Evolutionary conservation across 495 filamentous ascomycete genomes (phyloP).

Genomic region (Sordaria brevicollis): DNA sequence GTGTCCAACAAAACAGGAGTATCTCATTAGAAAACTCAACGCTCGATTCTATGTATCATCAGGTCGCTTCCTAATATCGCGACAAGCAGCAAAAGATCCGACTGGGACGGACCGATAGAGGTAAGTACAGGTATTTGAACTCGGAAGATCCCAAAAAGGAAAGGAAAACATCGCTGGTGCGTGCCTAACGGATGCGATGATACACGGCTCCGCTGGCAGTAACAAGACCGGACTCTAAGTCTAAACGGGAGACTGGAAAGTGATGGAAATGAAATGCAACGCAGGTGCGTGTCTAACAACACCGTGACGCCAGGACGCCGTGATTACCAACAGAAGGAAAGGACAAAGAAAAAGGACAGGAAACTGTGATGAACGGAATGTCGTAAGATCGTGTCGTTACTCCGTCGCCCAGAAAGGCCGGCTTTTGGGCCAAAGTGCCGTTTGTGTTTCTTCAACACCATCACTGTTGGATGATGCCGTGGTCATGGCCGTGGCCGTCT

Average conservation of each 20-base stretch:
- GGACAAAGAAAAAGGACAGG: not conserved
- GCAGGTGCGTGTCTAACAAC: not conserved
- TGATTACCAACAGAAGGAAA: not conserved
- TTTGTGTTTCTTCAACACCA: not conserved
- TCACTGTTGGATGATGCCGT: too few species aligned
- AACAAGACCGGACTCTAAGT: not conserved
- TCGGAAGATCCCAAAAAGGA: too few species aligned
- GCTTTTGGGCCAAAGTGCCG: not conserved
- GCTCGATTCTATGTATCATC: not conserved
- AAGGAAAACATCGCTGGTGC: not conserved
- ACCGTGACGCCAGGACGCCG: not conserved
- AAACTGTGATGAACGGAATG: not conserved
- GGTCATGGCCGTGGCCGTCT: conserved; percentile 1
- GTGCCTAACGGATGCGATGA: not conserved
- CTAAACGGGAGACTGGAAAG: not conserved
- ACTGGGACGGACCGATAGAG: not conserved
- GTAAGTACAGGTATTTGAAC: not conserved
- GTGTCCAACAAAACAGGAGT: not conserved
- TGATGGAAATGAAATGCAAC: not conserved
- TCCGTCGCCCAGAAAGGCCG: not conserved
- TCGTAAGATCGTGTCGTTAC: not conserved
- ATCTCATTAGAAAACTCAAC: not conserved
- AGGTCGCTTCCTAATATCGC: not conserved
- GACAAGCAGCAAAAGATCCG: not conserved
- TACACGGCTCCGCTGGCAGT: not conserved